A percentile compares a stretch with the other conserved stretches of the same genome.
These are phyloP conservation scores for Aspergillus luchuensis DNA, from an alignment of 2,329 filamentous ascomycete genomes.

Conservation along the genomic window DNA sequence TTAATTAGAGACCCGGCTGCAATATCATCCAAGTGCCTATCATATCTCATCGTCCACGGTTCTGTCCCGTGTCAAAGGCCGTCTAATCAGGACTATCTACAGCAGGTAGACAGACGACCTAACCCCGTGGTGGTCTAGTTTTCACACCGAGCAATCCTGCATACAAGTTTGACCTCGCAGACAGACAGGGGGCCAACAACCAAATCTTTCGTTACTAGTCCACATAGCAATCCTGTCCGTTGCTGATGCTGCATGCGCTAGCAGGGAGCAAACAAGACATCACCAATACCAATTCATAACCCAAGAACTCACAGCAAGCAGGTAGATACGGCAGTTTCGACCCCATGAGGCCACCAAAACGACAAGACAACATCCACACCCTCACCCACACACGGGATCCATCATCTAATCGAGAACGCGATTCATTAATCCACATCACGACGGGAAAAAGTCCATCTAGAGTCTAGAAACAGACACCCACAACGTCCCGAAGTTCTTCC, in stretches of 20 bases:
- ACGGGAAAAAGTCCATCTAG: neutral
- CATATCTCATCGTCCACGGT: neutral
- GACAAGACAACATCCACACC: neutral
- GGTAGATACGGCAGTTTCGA: neutral
- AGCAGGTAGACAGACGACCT: neutral
- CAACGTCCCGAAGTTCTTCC: neutral
- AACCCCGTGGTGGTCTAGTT: neutral
- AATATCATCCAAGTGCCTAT: conserved; percentile 1
- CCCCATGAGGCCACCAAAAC: neutral
- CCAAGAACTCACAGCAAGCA: neutral
- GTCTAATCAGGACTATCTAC: neutral
- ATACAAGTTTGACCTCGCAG: neutral
- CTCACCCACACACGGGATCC: neutral
- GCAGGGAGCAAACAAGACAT: neutral
- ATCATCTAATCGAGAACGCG: neutral
- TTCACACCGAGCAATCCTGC: neutral
- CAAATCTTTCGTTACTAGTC: neutral
- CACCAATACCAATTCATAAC: neutral
- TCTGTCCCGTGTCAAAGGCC: neutral
- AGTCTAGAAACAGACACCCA: neutral
- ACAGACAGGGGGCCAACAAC: neutral
- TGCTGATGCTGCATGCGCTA: conserved; percentile 5
- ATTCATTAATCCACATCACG: neutral
- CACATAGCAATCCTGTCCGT: neutral
- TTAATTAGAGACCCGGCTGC: conserved; percentile 1